Conservation (phyloP, 2,329 filamentous ascomycete genomes). For the Trichoderma afroharzianum region DNA sequence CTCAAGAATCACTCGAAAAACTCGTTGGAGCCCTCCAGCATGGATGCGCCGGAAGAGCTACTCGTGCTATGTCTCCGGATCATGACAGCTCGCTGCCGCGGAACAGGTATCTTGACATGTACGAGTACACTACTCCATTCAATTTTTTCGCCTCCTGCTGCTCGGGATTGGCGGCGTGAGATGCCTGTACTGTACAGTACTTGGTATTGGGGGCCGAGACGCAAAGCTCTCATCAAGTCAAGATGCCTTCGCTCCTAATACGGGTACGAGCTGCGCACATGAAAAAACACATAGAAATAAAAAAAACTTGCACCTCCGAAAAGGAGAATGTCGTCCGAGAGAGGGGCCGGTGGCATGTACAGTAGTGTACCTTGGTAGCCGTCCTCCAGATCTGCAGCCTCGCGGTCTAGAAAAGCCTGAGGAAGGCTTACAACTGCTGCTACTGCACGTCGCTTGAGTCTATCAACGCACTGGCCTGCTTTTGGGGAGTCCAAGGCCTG, state of each 20-base stretch:
- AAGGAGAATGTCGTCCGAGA: neutral
- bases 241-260: neutral
- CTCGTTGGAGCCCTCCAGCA: neutral
- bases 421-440: neutral
- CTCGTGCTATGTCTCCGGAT: neutral
- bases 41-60: constrained; percentile 11
- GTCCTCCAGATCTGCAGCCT: neutral
- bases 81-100: constrained; percentile 7
- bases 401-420: neutral
- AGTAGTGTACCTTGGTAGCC: neutral
- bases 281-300: neutral
- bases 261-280: neutral
- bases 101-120: neutral
- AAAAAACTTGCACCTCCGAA: neutral
- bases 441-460: neutral
- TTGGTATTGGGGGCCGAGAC: neutral
- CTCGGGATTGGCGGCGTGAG: neutral
- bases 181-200: neutral
- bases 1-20: neutral
- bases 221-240: neutral
- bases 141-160: neutral
- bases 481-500: neutral
- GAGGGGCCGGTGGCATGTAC: neutral
- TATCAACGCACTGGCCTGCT: neutral
- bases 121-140: neutral